phyloP scores from a whole-genome alignment of 768 basidiomycete genomes.

The Mycena alexandri region DNA sequence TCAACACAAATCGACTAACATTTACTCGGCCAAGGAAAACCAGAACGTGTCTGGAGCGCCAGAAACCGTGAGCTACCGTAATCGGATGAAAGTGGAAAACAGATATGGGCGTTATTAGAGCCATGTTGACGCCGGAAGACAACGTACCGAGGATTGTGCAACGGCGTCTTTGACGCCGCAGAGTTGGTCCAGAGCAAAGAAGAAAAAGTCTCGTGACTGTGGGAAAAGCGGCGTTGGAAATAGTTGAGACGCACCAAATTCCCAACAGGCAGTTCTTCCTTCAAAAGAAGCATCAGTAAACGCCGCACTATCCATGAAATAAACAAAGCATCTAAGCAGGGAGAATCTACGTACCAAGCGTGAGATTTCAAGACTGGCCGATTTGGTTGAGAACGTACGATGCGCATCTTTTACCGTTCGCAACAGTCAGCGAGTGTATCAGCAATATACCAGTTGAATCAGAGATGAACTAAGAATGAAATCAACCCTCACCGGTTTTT shows the following conservation, averaged over 20 bases:
- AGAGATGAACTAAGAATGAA: conserved; percentile 4
- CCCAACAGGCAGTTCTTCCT: neutral
- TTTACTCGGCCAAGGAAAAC: too few relatives aligned
- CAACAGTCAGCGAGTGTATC: too few relatives aligned
- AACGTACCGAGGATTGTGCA: neutral
- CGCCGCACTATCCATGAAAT: neutral
- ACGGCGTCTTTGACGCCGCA: conserved; percentile 3
- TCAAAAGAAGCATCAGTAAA: neutral
- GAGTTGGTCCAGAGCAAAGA: too few relatives aligned
- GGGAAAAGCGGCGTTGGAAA: conserved; percentile 1
- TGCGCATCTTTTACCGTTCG: too few relatives aligned
- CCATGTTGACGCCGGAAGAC: too few relatives aligned
- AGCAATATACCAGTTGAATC: neutral
- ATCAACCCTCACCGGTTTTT: conserved; percentile 1
- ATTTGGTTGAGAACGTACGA: neutral
- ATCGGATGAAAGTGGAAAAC: too few relatives aligned
- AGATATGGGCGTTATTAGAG: too few relatives aligned
- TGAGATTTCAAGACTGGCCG: neutral
- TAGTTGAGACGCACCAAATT: neutral
- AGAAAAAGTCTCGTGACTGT: neutral
- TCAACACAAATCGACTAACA: too few relatives aligned
- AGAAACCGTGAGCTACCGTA: too few relatives aligned
- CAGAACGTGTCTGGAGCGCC: too few relatives aligned
- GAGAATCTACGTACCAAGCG: neutral
- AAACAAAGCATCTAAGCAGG: neutral